Conservation (phyloP, 1,139 yeast genomes). For the Diutina rugosa region DNA sequence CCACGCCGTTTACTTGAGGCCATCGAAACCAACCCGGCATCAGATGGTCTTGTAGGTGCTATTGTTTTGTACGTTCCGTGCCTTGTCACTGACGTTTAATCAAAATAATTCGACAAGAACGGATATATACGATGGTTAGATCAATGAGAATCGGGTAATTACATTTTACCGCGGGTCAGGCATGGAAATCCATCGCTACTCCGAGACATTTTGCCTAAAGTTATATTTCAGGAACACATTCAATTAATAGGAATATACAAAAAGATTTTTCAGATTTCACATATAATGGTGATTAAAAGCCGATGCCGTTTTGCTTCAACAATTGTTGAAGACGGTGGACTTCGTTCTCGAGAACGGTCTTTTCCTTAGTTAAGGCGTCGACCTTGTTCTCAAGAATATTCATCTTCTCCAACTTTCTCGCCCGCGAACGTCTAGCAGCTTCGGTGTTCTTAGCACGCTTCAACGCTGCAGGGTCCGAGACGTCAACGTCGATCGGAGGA, state of each 20-base stretch:
- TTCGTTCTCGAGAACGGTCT: constrained; percentile 45
- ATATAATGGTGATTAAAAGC: not conserved
- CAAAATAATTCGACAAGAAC: no score
- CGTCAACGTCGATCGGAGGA: constrained; percentile 50
- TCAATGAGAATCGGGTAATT: no score
- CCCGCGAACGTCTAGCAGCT: constrained; percentile 93
- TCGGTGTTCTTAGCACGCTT: constrained; percentile 94
- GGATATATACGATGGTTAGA: no score
- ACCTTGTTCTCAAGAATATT: constrained; percentile 68
- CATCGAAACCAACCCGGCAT: not conserved
- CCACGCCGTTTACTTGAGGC: not conserved
- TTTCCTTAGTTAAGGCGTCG: constrained; percentile 44
- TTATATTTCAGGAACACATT: not conserved
- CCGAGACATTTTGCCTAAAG: no score
- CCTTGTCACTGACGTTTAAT: not conserved
- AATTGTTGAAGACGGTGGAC: constrained; percentile 41
- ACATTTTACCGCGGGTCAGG: no score
- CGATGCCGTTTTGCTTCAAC: constrained; percentile 15
- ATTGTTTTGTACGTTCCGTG: not conserved
- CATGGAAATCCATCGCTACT: no score
- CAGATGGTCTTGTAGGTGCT: not conserved
- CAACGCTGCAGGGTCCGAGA: constrained; percentile 52
- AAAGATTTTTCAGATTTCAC: not conserved
- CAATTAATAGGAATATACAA: not conserved
- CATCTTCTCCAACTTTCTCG: constrained; percentile 86